Percentiles rank a stretch among this genome's conserved stretches.
Conservation (phyloP, 306 rosid species). For the Trifolium pratense region DNA sequence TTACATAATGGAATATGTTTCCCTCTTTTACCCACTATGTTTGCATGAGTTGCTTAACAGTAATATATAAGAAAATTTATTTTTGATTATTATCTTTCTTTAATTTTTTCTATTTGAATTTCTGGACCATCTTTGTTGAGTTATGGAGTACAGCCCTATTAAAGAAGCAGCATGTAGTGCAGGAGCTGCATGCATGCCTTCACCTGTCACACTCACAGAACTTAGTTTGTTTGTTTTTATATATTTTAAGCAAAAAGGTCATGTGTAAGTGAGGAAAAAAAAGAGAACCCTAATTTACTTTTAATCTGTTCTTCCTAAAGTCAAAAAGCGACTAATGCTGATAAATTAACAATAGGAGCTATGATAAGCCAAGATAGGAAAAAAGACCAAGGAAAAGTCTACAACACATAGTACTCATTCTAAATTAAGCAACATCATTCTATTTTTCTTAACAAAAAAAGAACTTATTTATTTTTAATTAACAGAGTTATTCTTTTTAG, state of each 20-base stretch:
- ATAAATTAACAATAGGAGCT: not conserved
- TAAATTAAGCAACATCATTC: not conserved
- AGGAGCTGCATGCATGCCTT: constrained; percentile 60
- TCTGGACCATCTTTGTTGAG: constrained; percentile 45
- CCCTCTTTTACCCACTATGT: constrained; percentile 33
- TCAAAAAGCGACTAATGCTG: not conserved
- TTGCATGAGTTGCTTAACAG: constrained; percentile 34
- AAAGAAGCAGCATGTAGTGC: constrained; percentile 53
- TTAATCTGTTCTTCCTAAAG: not conserved
- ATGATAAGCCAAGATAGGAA: not conserved
- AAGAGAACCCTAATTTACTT: constrained; percentile 35
- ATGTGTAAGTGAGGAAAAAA: constrained; percentile 24
- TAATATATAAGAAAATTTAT: not conserved
- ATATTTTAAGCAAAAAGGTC: constrained; percentile 28
- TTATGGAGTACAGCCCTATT: constrained; percentile 50
- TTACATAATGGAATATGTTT: no score
- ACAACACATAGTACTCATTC: not conserved
- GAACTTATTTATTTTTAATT: no score
- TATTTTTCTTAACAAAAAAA: no score
- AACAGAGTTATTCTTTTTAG: no score
- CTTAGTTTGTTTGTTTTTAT: constrained; percentile 31
- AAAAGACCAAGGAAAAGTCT: not conserved
- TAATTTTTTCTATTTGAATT: constrained; percentile 31
- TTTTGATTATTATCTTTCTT: not conserved
- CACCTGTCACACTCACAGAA: constrained; percentile 44